Conservation (phyloP, 768 basidiomycete genomes). For the Tulasnella sp. region DNA sequence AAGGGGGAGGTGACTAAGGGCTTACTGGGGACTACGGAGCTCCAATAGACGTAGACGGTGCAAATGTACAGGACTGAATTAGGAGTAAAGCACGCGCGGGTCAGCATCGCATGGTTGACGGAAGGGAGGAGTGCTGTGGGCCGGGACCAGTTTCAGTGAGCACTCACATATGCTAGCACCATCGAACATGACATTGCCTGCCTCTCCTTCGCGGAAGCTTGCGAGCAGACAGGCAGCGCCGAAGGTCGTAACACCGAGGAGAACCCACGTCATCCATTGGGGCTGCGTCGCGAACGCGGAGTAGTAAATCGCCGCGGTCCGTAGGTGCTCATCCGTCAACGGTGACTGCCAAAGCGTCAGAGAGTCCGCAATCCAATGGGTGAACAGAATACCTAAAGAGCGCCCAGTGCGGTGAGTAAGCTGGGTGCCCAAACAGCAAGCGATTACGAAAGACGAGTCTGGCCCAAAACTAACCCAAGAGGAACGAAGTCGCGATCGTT, state of each 20-base stretch:
- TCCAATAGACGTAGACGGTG: slow-evolving; percentile 58
- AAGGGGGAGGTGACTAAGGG: slow-evolving; percentile 8
- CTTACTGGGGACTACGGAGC: slow-evolving; percentile 73
- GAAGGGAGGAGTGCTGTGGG: neutral
- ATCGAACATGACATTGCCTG: slow-evolving; percentile 85
- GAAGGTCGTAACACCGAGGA: slow-evolving; percentile 42
- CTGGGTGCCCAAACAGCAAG: neutral
- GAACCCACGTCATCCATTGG: slow-evolving; percentile 41
- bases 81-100: neutral
- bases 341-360: slow-evolving; percentile 83
- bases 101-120: neutral
- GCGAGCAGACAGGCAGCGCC: slow-evolving; percentile 61
- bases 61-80: slow-evolving; percentile 59
- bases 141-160: neutral
- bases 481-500: slow-evolving; percentile 65
- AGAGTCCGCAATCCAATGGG: slow-evolving; percentile 90
- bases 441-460: neutral
- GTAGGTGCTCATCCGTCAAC: slow-evolving; percentile 65
- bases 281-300: slow-evolving; percentile 62
- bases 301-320: slow-evolving; percentile 76
- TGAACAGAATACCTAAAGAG: slow-evolving; percentile 59
- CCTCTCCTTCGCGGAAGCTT: slow-evolving; percentile 65
- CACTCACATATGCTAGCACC: slow-evolving; percentile 75
- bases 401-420: neutral
- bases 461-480: slow-evolving; percentile 45